Base-by-base conservation (phyloP, 2,329 filamentous ascomycete genomes). In the Botryotinia globosa region DNA sequence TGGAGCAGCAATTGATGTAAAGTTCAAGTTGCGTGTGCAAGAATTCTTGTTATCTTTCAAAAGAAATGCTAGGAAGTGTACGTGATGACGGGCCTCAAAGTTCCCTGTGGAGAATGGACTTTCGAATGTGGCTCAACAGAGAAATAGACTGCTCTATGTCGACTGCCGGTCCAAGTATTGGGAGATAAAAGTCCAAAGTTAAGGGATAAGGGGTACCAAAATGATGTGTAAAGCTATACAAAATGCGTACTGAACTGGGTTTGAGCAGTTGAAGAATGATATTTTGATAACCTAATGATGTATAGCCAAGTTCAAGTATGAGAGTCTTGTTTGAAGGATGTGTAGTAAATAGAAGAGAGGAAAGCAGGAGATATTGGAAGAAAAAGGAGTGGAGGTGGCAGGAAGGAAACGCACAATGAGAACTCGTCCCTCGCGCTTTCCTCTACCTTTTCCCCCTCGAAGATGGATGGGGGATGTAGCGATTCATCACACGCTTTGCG, bases 401-500 rank as follows among this genome's bases (percentile, higher is more conserved):
- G 12, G 4, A 9, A 37, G 14, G 7, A 7, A 18, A 61, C 0
- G 12, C 14, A 61, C 34, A 14, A 39, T 1, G 59, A n/a, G 34
- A 18, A 39, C 34, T 62, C 6, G 14, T 32, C 1, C 9, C 14
- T 56, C 51, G 51, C 7, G 6, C 51, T 29, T 56, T 56, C 51
- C 51, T 56, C n/a, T 56, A 8, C 1, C 4, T 2, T 29, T 7
- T 29, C 6, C 8, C 8, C 6, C n/a, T 56, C 2, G 16, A 56
- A 32, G 14, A 56, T 56, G 7, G 3, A 54, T 18, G 16, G 51
- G 51, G 29, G 14, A 4, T 29, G 14, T 2, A 2, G 0, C 3
- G 6, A 0, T 7, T 54, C 6, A 56, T 29, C 14, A 16, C n/a
- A 29, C n/a, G 12, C 7, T 9, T 8, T 16, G 4, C 14, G 0